phyloP scores from a whole-genome alignment of 106 monocot genomes.

The Platanthera zijinensis region DNA sequence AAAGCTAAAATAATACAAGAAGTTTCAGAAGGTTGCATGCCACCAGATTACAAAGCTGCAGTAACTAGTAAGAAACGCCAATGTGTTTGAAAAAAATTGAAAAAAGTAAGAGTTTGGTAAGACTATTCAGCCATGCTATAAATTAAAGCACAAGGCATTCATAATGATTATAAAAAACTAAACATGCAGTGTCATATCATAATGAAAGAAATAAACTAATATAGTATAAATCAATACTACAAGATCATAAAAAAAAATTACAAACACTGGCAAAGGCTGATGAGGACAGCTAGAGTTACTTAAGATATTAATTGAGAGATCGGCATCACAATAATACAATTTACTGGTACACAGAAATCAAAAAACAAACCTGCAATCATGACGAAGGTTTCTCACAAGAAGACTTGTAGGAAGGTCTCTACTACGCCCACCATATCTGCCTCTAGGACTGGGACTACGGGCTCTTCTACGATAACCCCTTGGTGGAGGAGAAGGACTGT shows the following conservation, averaged over 20 bases:
- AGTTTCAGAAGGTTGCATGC: no score
- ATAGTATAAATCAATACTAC: not conserved
- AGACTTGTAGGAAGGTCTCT: slow-evolving; percentile 89
- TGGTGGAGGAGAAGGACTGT: slow-evolving; percentile 91
- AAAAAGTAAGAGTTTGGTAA: no score
- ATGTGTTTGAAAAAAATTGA: no score
- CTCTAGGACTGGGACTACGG: slow-evolving; percentile 76
- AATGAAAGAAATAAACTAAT: not conserved
- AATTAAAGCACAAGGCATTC: no score
- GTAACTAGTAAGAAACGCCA: no score
- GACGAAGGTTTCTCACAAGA: slow-evolving; percentile 89
- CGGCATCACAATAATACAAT: not conserved
- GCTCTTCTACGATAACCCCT: slow-evolving; percentile 68
- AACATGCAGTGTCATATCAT: not conserved
- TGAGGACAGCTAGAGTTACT: not conserved
- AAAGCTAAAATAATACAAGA: no score
- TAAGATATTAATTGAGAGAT: not conserved
- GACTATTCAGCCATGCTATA: no score
- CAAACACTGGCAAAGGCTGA: not conserved
- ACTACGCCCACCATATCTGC: slow-evolving; percentile 56
- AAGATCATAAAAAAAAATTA: not conserved
- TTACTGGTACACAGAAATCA: not conserved
- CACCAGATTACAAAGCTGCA: no score
- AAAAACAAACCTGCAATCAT: slow-evolving; percentile 62
- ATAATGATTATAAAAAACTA: not conserved